Evolutionary conservation across 2,329 filamentous ascomycete species (phyloP).

Genomic region (Graphium sp.): DNA sequence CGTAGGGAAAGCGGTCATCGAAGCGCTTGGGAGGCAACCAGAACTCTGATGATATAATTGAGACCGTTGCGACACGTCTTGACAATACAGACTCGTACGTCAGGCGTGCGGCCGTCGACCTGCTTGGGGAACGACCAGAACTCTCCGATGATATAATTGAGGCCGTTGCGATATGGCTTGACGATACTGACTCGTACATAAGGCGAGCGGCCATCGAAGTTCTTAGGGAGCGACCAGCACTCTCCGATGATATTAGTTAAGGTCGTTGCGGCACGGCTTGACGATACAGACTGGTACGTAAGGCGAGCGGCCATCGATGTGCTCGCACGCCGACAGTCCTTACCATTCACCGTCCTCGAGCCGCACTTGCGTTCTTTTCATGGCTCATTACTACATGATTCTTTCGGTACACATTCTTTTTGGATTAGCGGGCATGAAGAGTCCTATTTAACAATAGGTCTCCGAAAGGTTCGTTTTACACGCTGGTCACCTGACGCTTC

Average conservation of each 20-base stretch:
- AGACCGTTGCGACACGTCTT: neutral
- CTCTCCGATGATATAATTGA: constrained; percentile 2
- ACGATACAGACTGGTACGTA: neutral
- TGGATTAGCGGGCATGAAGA: no score
- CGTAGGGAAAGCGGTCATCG: neutral
- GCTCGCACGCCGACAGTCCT: no score
- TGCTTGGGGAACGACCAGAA: neutral
- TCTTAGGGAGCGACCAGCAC: neutral
- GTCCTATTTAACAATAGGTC: no score
- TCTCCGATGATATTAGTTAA: neutral
- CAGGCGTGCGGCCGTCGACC: constrained; percentile 8
- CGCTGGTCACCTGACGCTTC: no score
- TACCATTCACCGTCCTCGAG: no score
- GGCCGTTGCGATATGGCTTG: constrained; percentile 1
- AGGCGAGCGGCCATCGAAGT: neutral
- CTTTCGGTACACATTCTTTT: no score
- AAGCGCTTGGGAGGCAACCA: neutral
- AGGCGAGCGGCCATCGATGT: neutral
- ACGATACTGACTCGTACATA: neutral
- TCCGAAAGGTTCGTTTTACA: no score
- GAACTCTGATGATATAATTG: neutral
- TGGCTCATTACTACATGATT: no score
- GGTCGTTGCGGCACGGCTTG: neutral
- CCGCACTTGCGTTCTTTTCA: no score
- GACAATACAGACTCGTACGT: neutral